phyloP scores from a whole-genome alignment of 2,329 filamentous ascomycete genomes.

The Colletotrichum sp. region DNA sequence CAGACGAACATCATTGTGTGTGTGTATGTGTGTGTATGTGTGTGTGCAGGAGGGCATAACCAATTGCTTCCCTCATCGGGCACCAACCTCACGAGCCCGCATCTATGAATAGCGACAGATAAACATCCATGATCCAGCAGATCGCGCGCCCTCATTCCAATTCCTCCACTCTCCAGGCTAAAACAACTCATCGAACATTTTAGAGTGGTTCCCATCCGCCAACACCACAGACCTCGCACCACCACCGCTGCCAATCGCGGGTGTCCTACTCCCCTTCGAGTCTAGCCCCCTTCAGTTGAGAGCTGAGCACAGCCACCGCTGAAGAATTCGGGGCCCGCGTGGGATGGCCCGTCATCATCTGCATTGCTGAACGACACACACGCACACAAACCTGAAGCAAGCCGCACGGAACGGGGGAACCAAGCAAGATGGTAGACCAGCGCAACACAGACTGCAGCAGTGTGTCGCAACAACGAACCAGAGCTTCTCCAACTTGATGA shows the following conservation, averaged over 20 bases:
- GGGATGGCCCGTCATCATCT: background rate
- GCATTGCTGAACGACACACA: background rate
- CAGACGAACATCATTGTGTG: background rate
- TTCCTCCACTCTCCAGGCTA: slow-evolving; percentile 5
- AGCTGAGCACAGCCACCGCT: slow-evolving; percentile 11
- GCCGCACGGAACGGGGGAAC: background rate
- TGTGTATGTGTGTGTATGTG: too few species aligned
- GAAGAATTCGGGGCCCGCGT: background rate
- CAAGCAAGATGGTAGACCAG: background rate
- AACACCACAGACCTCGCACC: slow-evolving; percentile 8
- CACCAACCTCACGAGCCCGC: background rate
- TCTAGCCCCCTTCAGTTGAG: background rate
- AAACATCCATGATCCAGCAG: background rate
- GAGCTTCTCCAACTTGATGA: background rate
- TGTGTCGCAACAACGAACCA: background rate
- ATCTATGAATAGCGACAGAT: background rate
- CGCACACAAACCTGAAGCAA: background rate
- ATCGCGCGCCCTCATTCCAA: background rate
- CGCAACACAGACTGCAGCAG: background rate
- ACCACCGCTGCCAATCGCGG: background rate
- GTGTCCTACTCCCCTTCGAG: background rate
- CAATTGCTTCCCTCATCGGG: background rate
- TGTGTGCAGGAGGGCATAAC: background rate
- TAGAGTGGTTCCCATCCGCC: background rate
- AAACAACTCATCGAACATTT: background rate